These are phyloP conservation scores for Suhomyces xylopsoci DNA, from an alignment of 805 yeast genomes.

Conservation along the genomic window DNA sequence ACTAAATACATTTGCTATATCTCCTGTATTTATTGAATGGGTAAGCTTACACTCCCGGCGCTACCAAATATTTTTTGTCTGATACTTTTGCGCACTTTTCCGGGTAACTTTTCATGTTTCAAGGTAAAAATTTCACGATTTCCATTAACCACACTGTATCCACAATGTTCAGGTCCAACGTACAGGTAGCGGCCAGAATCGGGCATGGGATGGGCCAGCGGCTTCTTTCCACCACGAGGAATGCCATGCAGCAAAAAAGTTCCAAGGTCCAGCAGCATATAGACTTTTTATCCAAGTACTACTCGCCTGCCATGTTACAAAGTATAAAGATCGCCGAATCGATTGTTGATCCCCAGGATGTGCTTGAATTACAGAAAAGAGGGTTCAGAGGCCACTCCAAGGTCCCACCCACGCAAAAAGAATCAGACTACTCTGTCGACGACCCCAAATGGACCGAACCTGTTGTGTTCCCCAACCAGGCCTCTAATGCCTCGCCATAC, in stretches of 20 bases:
- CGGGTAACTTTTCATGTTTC: conserved; percentile 3
- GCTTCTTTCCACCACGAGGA: conserved; percentile 4
- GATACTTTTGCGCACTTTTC: not conserved
- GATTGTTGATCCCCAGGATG: conserved; percentile 62
- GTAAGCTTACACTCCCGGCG: not conserved
- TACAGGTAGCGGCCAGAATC: conserved; percentile 1
- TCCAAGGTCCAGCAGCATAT: conserved; percentile 41
- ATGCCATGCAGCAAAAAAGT: conserved; percentile 4
- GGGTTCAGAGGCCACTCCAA: conserved; percentile 34
- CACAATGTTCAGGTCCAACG: conserved; percentile 7
- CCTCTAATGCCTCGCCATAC: conserved; percentile 49
- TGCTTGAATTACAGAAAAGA: conserved; percentile 35
- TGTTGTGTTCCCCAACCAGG: conserved; percentile 48
- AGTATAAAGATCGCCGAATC: conserved; percentile 81
- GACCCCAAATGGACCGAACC: conserved; percentile 78
- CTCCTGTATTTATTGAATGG: no score
- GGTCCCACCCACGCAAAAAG: conserved; percentile 63
- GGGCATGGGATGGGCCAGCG: conserved; percentile 3
- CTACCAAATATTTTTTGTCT: not conserved
- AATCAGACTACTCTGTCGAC: conserved; percentile 65
- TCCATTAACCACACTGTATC: not conserved
- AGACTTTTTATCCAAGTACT: conserved; percentile 65
- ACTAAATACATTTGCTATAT: no score
- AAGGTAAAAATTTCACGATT: not conserved
- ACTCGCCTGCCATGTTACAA: conserved; percentile 76